These are phyloP conservation scores for Aspergillus ochraceoroseus DNA, from an alignment of 2,329 filamentous ascomycete genomes.

Conservation along the genomic window DNA sequence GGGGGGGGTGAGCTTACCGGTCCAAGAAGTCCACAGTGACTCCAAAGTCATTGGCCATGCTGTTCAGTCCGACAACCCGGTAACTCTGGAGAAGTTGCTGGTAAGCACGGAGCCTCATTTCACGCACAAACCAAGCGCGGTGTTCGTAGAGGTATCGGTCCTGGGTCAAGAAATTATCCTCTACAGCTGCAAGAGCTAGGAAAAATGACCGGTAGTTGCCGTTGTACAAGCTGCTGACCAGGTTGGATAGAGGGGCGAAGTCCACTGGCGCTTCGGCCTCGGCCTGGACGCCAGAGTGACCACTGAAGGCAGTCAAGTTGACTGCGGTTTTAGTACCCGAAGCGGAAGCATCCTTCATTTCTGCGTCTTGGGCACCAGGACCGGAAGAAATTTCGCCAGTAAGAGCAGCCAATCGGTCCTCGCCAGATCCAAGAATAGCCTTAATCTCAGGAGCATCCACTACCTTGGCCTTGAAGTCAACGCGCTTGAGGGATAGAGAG, in stretches of 20 bases:
- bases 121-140: slow-evolving; percentile 92
- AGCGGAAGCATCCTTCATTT: slow-evolving; percentile 61
- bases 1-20: slow-evolving; percentile 55
- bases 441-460: slow-evolving; percentile 98
- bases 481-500: slow-evolving; percentile 87
- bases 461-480: slow-evolving; percentile 98
- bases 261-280: slow-evolving; percentile 79
- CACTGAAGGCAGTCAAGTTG: slow-evolving; percentile 80
- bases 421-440: slow-evolving; percentile 83
- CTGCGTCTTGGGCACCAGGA: slow-evolving; percentile 69
- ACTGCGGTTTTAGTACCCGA: slow-evolving; percentile 65
- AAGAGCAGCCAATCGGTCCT: slow-evolving; percentile 80
- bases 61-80: slow-evolving; percentile 90
- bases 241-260: slow-evolving; percentile 78
- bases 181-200: slow-evolving; percentile 77
- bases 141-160: slow-evolving; percentile 96
- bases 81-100: slow-evolving; percentile 97
- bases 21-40: slow-evolving; percentile 96
- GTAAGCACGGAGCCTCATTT: slow-evolving; percentile 95
- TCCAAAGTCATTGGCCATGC: slow-evolving; percentile 96
- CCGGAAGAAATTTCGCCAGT: slow-evolving; percentile 76
- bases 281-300: slow-evolving; percentile 59
- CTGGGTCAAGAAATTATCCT: slow-evolving; percentile 88
- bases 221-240: slow-evolving; percentile 87
- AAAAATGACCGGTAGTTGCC: slow-evolving; percentile 96